Conservation (phyloP, 768 basidiomycete species). For the Phanerochaete carnosa region DNA sequence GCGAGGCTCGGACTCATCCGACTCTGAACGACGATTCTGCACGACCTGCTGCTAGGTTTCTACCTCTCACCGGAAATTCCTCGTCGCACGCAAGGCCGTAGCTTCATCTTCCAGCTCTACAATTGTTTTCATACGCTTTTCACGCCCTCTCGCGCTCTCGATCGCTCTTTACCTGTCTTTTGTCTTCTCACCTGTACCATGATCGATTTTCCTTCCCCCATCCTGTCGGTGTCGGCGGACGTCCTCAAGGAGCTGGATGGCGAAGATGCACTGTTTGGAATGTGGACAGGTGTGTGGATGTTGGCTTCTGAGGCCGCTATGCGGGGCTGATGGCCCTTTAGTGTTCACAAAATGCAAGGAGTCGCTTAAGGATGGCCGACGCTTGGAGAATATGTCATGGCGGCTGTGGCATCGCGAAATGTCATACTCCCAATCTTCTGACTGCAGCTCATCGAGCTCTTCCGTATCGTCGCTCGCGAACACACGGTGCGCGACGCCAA, state of each 20-base stretch:
- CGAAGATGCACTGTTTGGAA: slow-evolving; percentile 57
- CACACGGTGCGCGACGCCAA: slow-evolving; percentile 25
- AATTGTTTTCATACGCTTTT: slow-evolving; percentile 9
- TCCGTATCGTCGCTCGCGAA: slow-evolving; percentile 24
- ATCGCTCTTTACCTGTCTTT: slow-evolving; percentile 5
- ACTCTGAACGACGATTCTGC: not conserved
- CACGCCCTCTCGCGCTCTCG: slow-evolving; percentile 7
- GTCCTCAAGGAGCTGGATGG: slow-evolving; percentile 68
- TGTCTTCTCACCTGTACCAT: slow-evolving; percentile 29
- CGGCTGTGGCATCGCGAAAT: slow-evolving; percentile 75
- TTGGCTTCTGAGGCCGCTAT: not conserved
- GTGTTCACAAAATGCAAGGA: slow-evolving; percentile 86
- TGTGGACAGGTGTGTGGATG: slow-evolving; percentile 61
- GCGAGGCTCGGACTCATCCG: not conserved
- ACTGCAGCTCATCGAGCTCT: slow-evolving; percentile 27
- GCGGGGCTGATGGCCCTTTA: slow-evolving; percentile 24
- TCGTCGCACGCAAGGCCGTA: not conserved
- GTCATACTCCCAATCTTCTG: slow-evolving; percentile 31
- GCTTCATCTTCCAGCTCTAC: not conserved
- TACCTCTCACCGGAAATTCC: not conserved
- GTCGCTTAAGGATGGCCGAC: slow-evolving; percentile 71
- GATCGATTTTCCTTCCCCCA: slow-evolving; percentile 57
- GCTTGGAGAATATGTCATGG: slow-evolving; percentile 89
- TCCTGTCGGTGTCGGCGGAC: slow-evolving; percentile 64
- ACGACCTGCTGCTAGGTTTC: not conserved